These are phyloP conservation scores for Boletus vinaceobasis DNA, from an alignment of 768 basidiomycete genomes.

Conservation along the genomic window DNA sequence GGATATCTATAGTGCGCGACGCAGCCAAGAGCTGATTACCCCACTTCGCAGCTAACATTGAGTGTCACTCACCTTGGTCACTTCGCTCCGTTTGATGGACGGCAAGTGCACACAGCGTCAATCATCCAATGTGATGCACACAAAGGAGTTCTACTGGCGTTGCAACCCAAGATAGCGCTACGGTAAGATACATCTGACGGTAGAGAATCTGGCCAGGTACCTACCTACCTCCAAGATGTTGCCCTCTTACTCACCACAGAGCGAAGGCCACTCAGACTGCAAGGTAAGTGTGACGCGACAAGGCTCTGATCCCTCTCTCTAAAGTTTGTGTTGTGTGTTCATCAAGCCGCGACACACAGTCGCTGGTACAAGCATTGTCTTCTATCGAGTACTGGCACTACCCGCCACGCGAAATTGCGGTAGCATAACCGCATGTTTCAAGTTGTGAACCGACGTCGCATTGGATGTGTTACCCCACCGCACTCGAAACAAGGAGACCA, in stretches of 20 bases:
- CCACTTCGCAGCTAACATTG: neutral
- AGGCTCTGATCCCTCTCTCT: neutral
- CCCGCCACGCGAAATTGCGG: too few relatives aligned
- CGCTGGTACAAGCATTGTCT: neutral
- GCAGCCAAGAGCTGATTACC: neutral
- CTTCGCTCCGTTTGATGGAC: neutral
- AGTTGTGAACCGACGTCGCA: constrained; percentile 3
- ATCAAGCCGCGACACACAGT: neutral
- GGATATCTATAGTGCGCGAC: neutral
- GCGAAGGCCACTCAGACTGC: neutral
- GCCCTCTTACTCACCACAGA: neutral
- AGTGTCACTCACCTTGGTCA: neutral
- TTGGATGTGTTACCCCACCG: neutral
- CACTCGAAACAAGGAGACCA: neutral
- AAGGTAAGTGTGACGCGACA: neutral
- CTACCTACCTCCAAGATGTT: neutral
- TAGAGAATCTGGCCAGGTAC: neutral
- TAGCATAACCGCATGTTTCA: neutral
- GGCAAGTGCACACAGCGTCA: neutral
- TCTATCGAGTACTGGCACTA: neutral
- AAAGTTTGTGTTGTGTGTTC: neutral
- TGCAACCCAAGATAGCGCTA: neutral
- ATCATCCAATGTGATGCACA: neutral
- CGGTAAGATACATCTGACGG: neutral
- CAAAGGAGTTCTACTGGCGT: neutral